Evolutionary conservation across 2,329 filamentous ascomycete genomes (phyloP).

Genomic region (Fusarium torreyae): DNA sequence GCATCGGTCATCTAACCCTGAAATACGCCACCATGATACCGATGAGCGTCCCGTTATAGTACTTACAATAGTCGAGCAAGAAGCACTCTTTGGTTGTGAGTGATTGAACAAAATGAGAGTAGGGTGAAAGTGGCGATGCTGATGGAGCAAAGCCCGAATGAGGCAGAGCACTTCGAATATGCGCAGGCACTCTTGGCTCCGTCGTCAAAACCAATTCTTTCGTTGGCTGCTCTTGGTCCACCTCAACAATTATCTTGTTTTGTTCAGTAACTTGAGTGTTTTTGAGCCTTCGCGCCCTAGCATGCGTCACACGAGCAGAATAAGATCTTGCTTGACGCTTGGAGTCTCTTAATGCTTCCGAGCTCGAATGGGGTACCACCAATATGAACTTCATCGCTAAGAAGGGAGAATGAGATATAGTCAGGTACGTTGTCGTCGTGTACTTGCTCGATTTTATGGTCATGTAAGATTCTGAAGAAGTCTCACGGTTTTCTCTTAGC

Average conservation of each 20-base stretch:
- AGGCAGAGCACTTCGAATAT: too few relatives aligned
- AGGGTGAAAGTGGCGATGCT: neutral
- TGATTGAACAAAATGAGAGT: neutral
- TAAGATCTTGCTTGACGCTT: conserved; percentile 1
- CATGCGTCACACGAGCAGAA: conserved; percentile 1
- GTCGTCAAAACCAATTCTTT: too few relatives aligned
- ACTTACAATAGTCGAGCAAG: neutral
- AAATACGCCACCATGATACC: too few relatives aligned
- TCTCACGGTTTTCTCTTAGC: too few relatives aligned
- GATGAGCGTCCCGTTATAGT: too few relatives aligned
- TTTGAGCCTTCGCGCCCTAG: neutral
- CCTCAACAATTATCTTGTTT: neutral
- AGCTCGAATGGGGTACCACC: neutral
- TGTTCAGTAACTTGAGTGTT: too few relatives aligned
- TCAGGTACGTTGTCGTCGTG: too few relatives aligned
- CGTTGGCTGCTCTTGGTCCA: neutral
- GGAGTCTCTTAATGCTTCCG: neutral
- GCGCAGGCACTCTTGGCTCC: too few relatives aligned
- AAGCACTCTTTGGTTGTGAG: neutral
- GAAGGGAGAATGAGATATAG: too few relatives aligned
- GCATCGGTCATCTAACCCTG: accelerated
- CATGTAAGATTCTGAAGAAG: too few relatives aligned
- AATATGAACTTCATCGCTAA: neutral
- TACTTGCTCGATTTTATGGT: too few relatives aligned
- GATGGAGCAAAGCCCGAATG: neutral